Conservation (phyloP, 1,284 basidiomycete species). For the Microstroma glucosiphilum region DNA sequence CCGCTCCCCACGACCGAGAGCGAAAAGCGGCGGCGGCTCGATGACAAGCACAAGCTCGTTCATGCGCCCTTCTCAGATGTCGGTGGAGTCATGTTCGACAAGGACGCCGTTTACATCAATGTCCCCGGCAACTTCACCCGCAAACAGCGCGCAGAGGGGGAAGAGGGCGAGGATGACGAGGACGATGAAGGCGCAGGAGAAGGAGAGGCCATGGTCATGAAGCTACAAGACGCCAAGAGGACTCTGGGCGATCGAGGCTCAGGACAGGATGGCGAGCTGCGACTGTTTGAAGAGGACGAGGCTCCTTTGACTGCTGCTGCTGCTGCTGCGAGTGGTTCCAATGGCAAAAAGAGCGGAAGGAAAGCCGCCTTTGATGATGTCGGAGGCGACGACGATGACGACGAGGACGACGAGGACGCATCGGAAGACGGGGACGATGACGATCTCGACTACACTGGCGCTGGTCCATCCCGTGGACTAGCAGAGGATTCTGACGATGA, state of each 20-base stretch:
- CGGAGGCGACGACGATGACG: conserved; percentile 34
- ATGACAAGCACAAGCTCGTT: conserved; percentile 89
- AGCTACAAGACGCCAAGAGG: conserved; percentile 75
- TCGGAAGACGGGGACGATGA: conserved; percentile 29
- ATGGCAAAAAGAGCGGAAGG: conserved; percentile 24
- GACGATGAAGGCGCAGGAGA: conserved; percentile 59
- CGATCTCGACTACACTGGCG: conserved; percentile 17
- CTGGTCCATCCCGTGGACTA: conserved; percentile 17
- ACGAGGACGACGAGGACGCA: conserved; percentile 32
- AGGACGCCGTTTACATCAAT: conserved; percentile 96
- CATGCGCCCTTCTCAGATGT: conserved; percentile 99
- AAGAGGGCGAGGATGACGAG: conserved; percentile 9
- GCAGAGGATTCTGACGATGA: conserved; percentile 17
- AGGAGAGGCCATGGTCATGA: conserved; percentile 95
- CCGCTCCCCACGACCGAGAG: conserved; percentile 84
- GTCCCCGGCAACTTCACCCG: conserved; percentile 85
- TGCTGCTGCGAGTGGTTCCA: conserved; percentile 3
- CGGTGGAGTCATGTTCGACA: conserved; percentile 94
- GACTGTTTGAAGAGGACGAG: conserved; percentile 73
- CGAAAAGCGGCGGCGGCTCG: conserved; percentile 85
- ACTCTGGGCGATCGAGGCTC: conserved; percentile 81
- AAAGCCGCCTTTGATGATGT: conserved; percentile 49
- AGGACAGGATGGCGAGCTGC: conserved; percentile 64
- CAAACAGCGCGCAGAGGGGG: conserved; percentile 57
- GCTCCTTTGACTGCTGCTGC: conserved; percentile 20